Base-by-base conservation (phyloP, 2,329 filamentous ascomycete genomes). In the Xylariaceae sp. region DNA sequence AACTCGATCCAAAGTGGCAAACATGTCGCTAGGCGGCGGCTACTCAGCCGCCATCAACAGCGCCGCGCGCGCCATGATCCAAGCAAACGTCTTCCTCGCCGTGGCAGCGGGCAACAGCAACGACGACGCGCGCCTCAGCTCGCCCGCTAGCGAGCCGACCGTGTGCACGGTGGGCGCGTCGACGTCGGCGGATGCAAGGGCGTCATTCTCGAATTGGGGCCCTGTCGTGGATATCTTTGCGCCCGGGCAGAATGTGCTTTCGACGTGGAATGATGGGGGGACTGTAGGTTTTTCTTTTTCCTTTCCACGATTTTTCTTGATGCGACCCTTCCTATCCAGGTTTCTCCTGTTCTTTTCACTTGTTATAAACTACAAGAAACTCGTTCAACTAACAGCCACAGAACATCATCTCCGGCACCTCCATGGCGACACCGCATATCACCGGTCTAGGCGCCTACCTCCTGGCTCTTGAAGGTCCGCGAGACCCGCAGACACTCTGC, bases 371-470 rank as follows among this genome's bases (percentile, higher is more conserved):
- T n/a, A n/a, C n/a, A n/a, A n/a, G n/a, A n/a, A n/a, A n/a, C n/a
- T n/a, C n/a, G n/a, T n/a, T n/a, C n/a, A n/a, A 53, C 61, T 67
- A 56, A 69, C 17, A 3, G 6, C 35, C 47, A 10, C 23, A 70
- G n/a, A 73, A 73, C 52, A 76, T 68, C 34, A 76, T 84, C 66
- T 80, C 76, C 11, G 85, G 85, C 39, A 88, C 85, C 4, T 84
- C 79, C 42, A 87, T 87, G 84, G 82, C 84, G 1, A 74, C 78
- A 2, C 84, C 85, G 0, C 84, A 87, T 67, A 76, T 88, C 56
- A 76, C 82, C 23, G 85, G 85, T 10, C 70, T 88, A n/a, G 82
- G 79, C 9, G 76, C 82, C n/a, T 87, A 86, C 69, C 70, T 87
- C 35, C 68, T 80, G 61, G 73, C 69, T 8, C 70, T 80, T 1